A percentile compares a stretch with the other conserved stretches of the same genome.
phyloP scores from a whole-genome alignment of 352 stramenopile genomes.

The Globisporangium cystogenes region DNA sequence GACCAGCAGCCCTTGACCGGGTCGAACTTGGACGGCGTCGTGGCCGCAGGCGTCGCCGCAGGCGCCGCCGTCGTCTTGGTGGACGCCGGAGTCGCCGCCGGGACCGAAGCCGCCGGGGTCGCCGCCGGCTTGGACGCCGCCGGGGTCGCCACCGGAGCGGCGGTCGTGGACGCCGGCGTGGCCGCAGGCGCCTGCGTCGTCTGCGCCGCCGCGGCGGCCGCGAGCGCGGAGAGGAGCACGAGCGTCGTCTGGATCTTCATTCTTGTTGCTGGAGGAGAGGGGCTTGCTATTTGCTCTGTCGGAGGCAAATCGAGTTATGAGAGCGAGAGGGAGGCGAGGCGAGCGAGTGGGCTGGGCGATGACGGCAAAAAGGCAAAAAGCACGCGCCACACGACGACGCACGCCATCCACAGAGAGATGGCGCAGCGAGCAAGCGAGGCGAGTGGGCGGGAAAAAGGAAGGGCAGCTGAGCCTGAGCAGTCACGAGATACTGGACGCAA shows the following conservation, averaged over 20 bases:
- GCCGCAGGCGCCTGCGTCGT: background rate
- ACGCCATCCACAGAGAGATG: too few species aligned
- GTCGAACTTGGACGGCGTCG: constrained; percentile 7
- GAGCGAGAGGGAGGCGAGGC: too few species aligned
- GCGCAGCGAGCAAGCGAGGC: too few species aligned
- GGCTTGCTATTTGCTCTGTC: background rate
- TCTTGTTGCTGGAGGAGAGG: background rate
- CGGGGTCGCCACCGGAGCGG: background rate
- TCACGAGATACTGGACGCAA: too few species aligned
- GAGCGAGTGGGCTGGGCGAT: background rate
- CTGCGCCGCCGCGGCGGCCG: background rate
- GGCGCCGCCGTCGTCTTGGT: background rate
- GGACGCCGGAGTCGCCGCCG: too few species aligned
- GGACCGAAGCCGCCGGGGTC: background rate
- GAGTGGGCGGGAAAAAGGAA: too few species aligned
- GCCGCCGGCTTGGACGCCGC: background rate
- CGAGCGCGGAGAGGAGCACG: background rate
- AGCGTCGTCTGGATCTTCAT: background rate
- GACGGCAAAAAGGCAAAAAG: too few species aligned
- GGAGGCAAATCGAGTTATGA: background rate
- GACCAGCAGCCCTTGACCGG: too few species aligned
- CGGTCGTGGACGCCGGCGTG: background rate
- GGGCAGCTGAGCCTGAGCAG: too few species aligned
- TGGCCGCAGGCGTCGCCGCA: constrained; percentile 2
- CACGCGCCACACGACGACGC: too few species aligned